Evolutionary conservation across 2,329 filamentous ascomycete species (phyloP).

Genomic region (Knufia petricola): DNA sequence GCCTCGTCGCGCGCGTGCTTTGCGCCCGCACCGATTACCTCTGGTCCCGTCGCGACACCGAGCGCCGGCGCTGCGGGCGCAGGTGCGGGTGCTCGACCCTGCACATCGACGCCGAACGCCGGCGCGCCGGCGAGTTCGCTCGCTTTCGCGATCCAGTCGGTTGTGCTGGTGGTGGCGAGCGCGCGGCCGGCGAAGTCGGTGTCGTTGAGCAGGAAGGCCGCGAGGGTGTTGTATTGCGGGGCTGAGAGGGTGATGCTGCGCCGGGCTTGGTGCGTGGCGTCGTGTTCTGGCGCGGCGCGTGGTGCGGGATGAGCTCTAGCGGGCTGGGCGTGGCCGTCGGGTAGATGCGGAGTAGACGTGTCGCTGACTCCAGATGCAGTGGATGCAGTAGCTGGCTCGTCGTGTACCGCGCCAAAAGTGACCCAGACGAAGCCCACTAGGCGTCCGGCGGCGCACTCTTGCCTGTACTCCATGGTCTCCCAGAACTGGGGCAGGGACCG

Average conservation of each 20-base stretch:
- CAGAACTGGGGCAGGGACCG: slow-evolving; percentile 84
- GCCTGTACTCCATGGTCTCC: slow-evolving; percentile 95
- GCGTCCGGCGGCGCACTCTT: slow-evolving; percentile 87
- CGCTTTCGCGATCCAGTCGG: slow-evolving; percentile 18
- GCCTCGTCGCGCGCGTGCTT: background rate
- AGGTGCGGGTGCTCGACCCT: background rate
- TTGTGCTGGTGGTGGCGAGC: slow-evolving; percentile 16
- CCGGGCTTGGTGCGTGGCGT: no score
- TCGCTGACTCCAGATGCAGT: background rate
- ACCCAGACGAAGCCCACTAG: slow-evolving; percentile 94
- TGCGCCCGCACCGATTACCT: background rate
- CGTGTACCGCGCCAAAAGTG: slow-evolving; percentile 55
- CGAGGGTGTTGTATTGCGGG: slow-evolving; percentile 16
- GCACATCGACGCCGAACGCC: slow-evolving; percentile 13
- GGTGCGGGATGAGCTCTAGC: background rate
- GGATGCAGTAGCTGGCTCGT: slow-evolving; percentile 12
- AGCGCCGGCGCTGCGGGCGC: background rate
- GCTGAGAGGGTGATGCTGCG: slow-evolving; percentile 12
- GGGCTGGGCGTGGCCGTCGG: background rate
- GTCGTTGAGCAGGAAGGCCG: slow-evolving; percentile 17
- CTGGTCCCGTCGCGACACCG: slow-evolving; percentile 9
- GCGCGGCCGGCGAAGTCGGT: slow-evolving; percentile 19
- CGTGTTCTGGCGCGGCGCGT: background rate
- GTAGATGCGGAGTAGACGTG: background rate
- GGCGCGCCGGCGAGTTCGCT: slow-evolving; percentile 13